Evolutionary conservation across 2,329 filamentous ascomycete species (phyloP).

Genomic region (Fusarium pseudograminearum): DNA sequence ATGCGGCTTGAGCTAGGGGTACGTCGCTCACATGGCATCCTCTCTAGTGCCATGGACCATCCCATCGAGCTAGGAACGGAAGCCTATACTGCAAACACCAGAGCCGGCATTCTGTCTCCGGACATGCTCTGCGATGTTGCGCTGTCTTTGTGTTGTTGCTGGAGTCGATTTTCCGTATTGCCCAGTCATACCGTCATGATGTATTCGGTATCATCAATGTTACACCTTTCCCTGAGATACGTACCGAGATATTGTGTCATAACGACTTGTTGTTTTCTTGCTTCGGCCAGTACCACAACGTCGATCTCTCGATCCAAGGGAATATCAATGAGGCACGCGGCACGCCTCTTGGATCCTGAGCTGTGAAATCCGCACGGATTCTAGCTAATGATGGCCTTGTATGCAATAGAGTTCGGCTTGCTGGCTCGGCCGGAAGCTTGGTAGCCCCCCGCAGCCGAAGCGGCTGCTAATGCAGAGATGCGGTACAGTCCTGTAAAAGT

Average conservation of each 20-base stretch:
- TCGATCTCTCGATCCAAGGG: slow-evolving; percentile 5
- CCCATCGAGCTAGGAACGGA: slow-evolving; percentile 26
- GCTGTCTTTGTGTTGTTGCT: not conserved
- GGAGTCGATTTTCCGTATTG: not conserved
- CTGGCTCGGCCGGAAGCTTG: slow-evolving; percentile 25
- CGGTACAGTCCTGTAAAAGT: slow-evolving; percentile 5
- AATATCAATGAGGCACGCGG: slow-evolving; percentile 1
- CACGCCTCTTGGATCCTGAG: slow-evolving; percentile 4
- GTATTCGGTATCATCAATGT: not conserved
- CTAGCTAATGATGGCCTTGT: slow-evolving; percentile 16
- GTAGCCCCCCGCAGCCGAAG: slow-evolving; percentile 38
- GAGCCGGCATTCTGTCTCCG: slow-evolving; percentile 34
- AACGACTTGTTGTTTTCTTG: not conserved
- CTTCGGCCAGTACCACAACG: not conserved
- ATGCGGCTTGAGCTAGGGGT: slow-evolving; percentile 19
- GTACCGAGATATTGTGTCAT: not conserved
- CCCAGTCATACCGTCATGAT: not conserved
- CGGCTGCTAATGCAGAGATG: slow-evolving; percentile 33
- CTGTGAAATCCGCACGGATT: slow-evolving; percentile 9
- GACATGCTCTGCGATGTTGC: not conserved
- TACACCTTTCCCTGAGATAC: not conserved
- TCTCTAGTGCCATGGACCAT: slow-evolving; percentile 33
- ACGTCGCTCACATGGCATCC: slow-evolving; percentile 39
- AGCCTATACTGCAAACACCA: slow-evolving; percentile 24
- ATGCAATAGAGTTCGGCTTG: slow-evolving; percentile 38